A percentile compares a stretch with the other conserved stretches of the same genome.
phyloP scores from a whole-genome alignment of 805 yeast genomes.

The Ogataea philodendri region DNA sequence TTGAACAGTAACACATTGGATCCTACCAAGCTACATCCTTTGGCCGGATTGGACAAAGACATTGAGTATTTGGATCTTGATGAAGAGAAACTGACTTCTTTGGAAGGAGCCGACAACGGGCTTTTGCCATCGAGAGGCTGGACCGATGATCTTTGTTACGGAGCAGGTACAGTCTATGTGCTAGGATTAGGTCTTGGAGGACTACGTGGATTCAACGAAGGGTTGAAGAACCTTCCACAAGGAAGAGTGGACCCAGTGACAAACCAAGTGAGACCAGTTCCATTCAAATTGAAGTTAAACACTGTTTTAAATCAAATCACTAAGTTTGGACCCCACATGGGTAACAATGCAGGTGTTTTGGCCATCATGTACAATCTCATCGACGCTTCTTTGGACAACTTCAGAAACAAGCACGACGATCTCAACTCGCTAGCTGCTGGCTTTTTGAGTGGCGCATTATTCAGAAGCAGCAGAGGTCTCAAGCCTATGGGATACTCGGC shows the following conservation, averaged over 20 bases:
- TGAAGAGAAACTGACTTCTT: slow-evolving; percentile 68
- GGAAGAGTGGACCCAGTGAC: slow-evolving; percentile 62
- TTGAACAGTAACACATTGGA: slow-evolving; percentile 64
- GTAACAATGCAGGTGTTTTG: slow-evolving; percentile 92
- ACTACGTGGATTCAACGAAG: slow-evolving; percentile 81
- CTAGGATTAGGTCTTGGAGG: slow-evolving; percentile 90
- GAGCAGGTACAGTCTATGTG: slow-evolving; percentile 92
- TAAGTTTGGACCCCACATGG: slow-evolving; percentile 92
- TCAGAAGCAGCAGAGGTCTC: slow-evolving; percentile 79
- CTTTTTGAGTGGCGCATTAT: slow-evolving; percentile 87
- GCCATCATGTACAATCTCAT: slow-evolving; percentile 86
- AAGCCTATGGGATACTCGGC: slow-evolving; percentile 88
- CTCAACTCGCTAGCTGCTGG: slow-evolving; percentile 84
- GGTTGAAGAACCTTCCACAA: slow-evolving; percentile 68
- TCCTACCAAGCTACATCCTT: slow-evolving; percentile 76
- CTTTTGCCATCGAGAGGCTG: slow-evolving; percentile 95
- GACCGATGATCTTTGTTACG: slow-evolving; percentile 96
- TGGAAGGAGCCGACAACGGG: slow-evolving; percentile 83
- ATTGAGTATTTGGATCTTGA: slow-evolving; percentile 89
- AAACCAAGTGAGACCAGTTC: slow-evolving; percentile 48
- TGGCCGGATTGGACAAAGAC: slow-evolving; percentile 88
- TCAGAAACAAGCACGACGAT: slow-evolving; percentile 89
- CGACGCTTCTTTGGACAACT: slow-evolving; percentile 72
- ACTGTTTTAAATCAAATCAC: slow-evolving; percentile 90
- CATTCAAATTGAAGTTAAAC: slow-evolving; percentile 81